These are phyloP conservation scores for Setaria viridis DNA, from an alignment of 202 grass and related monocot genomes.

Conservation along the genomic window DNA sequence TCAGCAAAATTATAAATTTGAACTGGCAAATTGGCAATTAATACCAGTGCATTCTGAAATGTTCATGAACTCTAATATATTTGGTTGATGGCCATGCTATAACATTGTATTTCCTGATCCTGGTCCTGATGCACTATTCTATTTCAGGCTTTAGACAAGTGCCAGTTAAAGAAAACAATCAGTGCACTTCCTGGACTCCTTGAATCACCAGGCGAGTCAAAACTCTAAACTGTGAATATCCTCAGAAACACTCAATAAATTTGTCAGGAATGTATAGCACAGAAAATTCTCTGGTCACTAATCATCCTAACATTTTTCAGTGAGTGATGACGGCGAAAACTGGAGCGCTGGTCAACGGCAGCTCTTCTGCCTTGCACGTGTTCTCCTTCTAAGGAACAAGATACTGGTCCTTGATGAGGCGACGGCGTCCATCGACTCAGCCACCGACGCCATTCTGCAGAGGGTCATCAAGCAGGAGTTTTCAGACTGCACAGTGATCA, in stretches of 20 bases:
- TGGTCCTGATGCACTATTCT: slow-evolving; percentile 2
- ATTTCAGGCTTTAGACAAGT: slow-evolving; percentile 77
- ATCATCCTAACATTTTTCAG: slow-evolving; percentile 46
- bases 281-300: not conserved
- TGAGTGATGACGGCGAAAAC: slow-evolving; percentile 78
- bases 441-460: slow-evolving; percentile 77
- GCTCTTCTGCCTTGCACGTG: slow-evolving; percentile 73
- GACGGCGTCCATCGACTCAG: slow-evolving; percentile 77
- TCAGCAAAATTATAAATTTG: slow-evolving; percentile 29
- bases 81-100: not conserved
- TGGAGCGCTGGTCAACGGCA: slow-evolving; percentile 84
- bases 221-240: not conserved
- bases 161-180: slow-evolving; percentile 76
- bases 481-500: slow-evolving; percentile 78
- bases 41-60: not conserved
- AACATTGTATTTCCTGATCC: not conserved
- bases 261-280: not conserved
- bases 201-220: slow-evolving; percentile 65
- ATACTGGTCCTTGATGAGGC: slow-evolving; percentile 84
- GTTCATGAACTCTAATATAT: not conserved
- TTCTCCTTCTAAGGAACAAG: slow-evolving; percentile 69
- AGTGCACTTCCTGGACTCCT: slow-evolving; percentile 72
- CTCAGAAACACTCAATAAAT: not conserved
- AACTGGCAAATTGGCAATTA: not conserved
- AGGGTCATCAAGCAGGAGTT: slow-evolving; percentile 73